Evolutionary conservation across 768 basidiomycete species (phyloP).

Genomic region (Mycena vitilis): DNA sequence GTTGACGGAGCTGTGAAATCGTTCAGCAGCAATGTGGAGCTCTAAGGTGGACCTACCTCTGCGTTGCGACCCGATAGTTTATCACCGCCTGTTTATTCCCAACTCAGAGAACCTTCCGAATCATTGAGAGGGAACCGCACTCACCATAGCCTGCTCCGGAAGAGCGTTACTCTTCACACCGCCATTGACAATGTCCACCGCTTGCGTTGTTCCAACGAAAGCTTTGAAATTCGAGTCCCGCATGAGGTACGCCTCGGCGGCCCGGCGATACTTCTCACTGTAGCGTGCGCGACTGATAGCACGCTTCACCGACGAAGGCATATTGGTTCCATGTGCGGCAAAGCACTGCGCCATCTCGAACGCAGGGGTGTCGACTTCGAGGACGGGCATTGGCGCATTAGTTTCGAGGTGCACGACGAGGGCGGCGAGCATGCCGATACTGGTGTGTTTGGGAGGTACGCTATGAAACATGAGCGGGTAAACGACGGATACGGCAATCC

Average conservation of each 20-base stretch:
- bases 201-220: constrained; percentile 63
- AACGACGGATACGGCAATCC: constrained; percentile 58
- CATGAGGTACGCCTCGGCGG: constrained; percentile 51
- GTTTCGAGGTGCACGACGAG: constrained; percentile 63
- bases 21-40: neutral
- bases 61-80: constrained; percentile 61
- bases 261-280: constrained; percentile 5
- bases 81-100: constrained; percentile 47
- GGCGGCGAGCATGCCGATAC: constrained; percentile 69
- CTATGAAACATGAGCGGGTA: neutral
- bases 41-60: constrained; percentile 42
- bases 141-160: constrained; percentile 56
- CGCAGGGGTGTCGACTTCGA: constrained; percentile 47
- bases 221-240: constrained; percentile 40
- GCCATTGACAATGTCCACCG: constrained; percentile 59
- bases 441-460: constrained; percentile 39
- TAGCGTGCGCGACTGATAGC: constrained; percentile 43
- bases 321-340: constrained; percentile 57
- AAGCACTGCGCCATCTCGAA: constrained; percentile 56
- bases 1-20: constrained; percentile 45
- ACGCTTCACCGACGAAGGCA: constrained; percentile 41
- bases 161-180: constrained; percentile 65
- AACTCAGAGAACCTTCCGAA: neutral
- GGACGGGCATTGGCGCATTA: constrained; percentile 52
- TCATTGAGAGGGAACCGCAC: neutral